Base-by-base conservation (phyloP, 257 asterid species). In the Gentiana straminea region DNA sequence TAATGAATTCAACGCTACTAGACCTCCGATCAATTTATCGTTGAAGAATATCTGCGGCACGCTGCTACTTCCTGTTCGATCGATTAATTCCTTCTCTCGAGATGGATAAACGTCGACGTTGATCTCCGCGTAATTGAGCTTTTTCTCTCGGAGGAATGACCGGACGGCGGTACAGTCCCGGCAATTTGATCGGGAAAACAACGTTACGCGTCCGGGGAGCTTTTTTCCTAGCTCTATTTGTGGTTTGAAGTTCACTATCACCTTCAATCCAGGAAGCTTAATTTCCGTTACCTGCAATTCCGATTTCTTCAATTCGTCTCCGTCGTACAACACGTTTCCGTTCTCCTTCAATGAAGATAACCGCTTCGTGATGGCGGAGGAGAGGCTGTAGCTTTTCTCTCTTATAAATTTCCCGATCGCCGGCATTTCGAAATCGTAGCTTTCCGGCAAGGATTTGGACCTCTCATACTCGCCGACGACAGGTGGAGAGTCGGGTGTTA, bases 1-100 rank as follows among this genome's bases (percentile, higher is more conserved):
- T 66, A 91, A 53, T 34, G 97, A 91, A 61, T 91, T 91, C 67
- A 87, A 70, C 41, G 70, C 97, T 57, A 84, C 94, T 35, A 91
- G 49, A 1, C 98, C 98, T 2, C 98, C 98, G 56, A 91, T 67
- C 63, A 79, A 51, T 54, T 81, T 85, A 62, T 81, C 98, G 73
- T 91, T 91, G 68, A 87, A 82, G 52, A 84, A 91, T 24, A 91
- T 75, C 65, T 84, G 93, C 52, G 97, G 98, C 61, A 84, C 95
- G 12, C 71, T 32, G 46, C 69, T 64, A 60, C 68, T 67, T 45
- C 93, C 95, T 1, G 86, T 81, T 65, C 84, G 73, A 64, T 79
- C 81, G 4, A 70, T 61, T 71, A 91, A 51, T 73, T 91, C 97
- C 73, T 78, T 77, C 66, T 76, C 90, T 57, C 95, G 75, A 38